Conservation (phyloP, 2,329 filamentous ascomycete species). For the Septoria linicola region DNA sequence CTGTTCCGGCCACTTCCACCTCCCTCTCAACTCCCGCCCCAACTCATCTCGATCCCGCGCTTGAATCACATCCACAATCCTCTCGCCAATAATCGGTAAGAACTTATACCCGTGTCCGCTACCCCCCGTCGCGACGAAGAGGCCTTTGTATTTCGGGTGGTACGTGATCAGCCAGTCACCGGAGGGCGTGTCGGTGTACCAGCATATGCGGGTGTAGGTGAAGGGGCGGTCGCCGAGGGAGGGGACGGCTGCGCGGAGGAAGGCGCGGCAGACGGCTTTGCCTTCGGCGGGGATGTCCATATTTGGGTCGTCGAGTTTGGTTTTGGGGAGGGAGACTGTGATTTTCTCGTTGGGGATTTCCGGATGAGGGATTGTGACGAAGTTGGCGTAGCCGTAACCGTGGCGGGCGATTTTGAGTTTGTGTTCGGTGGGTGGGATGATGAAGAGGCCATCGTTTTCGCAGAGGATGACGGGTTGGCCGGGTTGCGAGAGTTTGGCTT, state of each 20-base stretch:
- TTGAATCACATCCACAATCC: conserved; percentile 54
- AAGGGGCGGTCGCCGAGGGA: conserved; percentile 44
- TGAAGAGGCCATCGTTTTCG: conserved; percentile 68
- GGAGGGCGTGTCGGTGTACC: conserved; percentile 57
- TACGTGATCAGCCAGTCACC: conserved; percentile 57
- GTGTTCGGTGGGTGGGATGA: conserved; percentile 62
- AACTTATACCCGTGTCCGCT: conserved; percentile 65
- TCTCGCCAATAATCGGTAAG: conserved; percentile 57
- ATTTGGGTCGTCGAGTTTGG: conserved; percentile 45
- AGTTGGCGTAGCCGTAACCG: conserved; percentile 51
- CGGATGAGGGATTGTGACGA: conserved; percentile 48
- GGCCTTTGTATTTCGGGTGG: conserved; percentile 50
- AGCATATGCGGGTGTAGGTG: conserved; percentile 52
- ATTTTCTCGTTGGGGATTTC: conserved; percentile 42
- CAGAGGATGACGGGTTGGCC: conserved; percentile 72
- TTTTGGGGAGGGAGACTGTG: conserved; percentile 51
- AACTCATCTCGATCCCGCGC: conserved; percentile 40
- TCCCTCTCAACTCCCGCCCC: conserved; percentile 55
- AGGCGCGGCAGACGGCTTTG: conserved; percentile 59
- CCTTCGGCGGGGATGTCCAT: conserved; percentile 59
- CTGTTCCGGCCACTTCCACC: conserved; percentile 57
- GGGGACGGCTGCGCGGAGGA: conserved; percentile 56
- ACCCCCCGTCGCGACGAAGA: conserved; percentile 62
- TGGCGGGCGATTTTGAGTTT: conserved; percentile 53
- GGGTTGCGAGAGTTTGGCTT: conserved; percentile 54